phyloP scores from a whole-genome alignment of 73 alveolate species.

The Paramecium primaurelia region DNA sequence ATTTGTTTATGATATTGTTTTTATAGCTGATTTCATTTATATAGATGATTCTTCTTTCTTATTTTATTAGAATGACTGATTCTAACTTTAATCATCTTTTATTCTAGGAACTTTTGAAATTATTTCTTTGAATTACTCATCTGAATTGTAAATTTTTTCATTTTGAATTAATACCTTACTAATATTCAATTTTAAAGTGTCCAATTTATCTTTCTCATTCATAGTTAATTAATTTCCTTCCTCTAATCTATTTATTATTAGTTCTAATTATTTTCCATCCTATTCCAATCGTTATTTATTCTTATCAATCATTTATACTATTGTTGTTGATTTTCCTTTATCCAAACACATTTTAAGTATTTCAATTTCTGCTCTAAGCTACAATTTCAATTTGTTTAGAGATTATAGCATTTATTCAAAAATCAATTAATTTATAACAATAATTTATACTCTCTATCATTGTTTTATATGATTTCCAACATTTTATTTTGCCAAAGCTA shows the following conservation, averaged over 20 bases:
- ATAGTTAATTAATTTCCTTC: background rate
- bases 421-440: background rate
- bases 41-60: background rate
- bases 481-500: background rate
- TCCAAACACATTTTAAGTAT: background rate
- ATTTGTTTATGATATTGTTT: background rate
- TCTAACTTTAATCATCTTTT: background rate
- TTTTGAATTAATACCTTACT: background rate
- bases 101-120: background rate
- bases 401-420: background rate
- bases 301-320: background rate
- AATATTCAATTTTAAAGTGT: background rate
- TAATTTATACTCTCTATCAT: background rate
- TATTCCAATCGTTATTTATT: background rate
- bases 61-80: background rate
- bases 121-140: background rate
- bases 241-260: background rate
- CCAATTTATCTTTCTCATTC: slow-evolving; percentile 7
- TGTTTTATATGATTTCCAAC: background rate
- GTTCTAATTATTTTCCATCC: background rate
- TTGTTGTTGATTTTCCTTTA: background rate
- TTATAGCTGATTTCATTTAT: background rate
- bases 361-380: background rate
- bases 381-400: background rate
- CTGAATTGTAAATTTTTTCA: background rate